Percentiles rank a stretch among this genome's conserved stretches.
phyloP scores from a whole-genome alignment of 116 monocot species.

The Phalaenopsis hybrid region DNA sequence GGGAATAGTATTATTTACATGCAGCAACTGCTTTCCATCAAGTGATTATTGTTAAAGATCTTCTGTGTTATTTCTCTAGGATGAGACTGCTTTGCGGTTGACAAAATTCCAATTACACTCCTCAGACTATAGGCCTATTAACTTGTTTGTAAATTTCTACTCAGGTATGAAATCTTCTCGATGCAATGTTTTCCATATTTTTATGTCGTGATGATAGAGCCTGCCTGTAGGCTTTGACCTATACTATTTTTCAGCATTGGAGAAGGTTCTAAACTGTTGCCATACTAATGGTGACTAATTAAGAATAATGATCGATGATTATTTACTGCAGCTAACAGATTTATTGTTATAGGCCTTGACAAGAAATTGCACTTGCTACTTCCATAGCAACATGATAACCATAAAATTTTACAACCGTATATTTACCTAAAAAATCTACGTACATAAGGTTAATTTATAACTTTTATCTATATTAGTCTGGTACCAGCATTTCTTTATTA shows the following conservation, averaged over 20 bases:
- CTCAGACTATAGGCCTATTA: constrained; percentile 79
- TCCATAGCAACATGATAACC: too few species aligned
- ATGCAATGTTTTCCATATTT: neutral
- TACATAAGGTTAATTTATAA: too few species aligned
- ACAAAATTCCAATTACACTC: constrained; percentile 48
- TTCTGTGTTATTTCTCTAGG: constrained; percentile 30
- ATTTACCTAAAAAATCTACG: too few species aligned
- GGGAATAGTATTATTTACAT: neutral
- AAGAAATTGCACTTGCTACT: too few species aligned
- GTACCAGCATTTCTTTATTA: neutral
- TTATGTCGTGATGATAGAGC: neutral
- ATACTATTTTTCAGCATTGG: neutral
- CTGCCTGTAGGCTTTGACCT: neutral
- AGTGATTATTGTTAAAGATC: neutral
- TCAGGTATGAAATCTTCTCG: constrained; percentile 41
- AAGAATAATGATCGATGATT: neutral
- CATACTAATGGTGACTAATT: neutral
- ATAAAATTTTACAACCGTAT: too few species aligned
- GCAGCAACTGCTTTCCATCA: neutral
- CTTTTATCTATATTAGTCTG: too few species aligned
- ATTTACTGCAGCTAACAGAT: neutral
- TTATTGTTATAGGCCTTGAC: too few species aligned
- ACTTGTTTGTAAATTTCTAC: constrained; percentile 88
- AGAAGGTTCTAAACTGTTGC: neutral
- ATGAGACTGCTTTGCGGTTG: constrained; percentile 73